Base-by-base conservation (phyloP, 75 land plant genomes). In the Pseudotsuga menziesii region DNA sequence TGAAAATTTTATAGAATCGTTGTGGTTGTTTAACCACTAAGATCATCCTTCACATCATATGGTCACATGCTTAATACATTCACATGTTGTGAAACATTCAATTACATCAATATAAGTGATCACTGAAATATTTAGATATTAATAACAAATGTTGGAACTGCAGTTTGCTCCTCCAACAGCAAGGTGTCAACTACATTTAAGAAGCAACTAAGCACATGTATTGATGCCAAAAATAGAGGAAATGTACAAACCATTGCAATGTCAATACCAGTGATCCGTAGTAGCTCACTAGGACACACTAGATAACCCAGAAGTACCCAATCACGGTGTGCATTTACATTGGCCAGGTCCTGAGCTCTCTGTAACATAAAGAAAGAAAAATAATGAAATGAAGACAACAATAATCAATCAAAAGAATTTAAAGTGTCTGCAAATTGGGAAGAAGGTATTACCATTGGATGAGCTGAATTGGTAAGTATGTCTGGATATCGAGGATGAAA, bases 401-500 rank as follows among this genome's bases (percentile, higher is more conserved):
- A 52, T 15, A 63, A 22, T 20, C 29, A 16, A 17, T 70, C 32
- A 58, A 61, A 56, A 54, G 36, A 75, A 61, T 23, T 9, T 23
- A 57, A 15, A 59, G 19, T 0, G 12, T 6, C 4, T 14, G 20
- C 32, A 25, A 39, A n/a, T 75, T 41, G 11, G 54, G 7, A 14
- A 26, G 19, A 41, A 78, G 56, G n/a, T 58, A 66, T 78, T 83
- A 95, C 99, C 90, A 97, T 89, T 22, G 99, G 99, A 78, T 97
- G 99, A 74, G 99, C 99, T 76, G 96, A 95, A 78, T 97, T 97
- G 55, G 99, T 97, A 22, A 97, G 92, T 78, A 93, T 97, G 76
- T 97, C 99, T 7, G 99, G 99, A 86, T 97, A 97, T 22, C 99
- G 92, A 82, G 99, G 99, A 87, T 97, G 99, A 88, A 89, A 97